Evolutionary conservation across 257 asterid genomes (phyloP).

Genomic region (Datura wrightii): DNA sequence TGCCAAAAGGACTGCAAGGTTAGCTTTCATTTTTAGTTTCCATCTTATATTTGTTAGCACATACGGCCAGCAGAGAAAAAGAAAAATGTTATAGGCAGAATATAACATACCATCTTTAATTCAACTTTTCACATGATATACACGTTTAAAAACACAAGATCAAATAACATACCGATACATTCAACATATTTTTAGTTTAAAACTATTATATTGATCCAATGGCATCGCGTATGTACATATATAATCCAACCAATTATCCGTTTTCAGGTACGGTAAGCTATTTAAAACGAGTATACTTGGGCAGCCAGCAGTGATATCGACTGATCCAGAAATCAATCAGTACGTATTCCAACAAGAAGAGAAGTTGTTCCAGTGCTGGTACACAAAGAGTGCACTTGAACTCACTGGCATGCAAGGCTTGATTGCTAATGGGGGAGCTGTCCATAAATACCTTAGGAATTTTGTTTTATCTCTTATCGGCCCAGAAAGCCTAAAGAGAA

Average conservation of each 20-base stretch:
- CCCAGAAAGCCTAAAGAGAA: slow-evolving; percentile 7
- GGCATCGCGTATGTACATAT: no score
- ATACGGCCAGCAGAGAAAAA: no score
- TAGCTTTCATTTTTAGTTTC: no score
- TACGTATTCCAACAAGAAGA: slow-evolving; percentile 30
- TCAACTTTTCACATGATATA: no score
- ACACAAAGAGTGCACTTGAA: slow-evolving; percentile 4
- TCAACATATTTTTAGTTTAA: no score
- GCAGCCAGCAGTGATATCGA: not conserved
- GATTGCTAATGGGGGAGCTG: not conserved
- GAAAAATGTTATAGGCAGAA: no score
- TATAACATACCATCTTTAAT: no score
- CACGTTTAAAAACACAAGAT: no score
- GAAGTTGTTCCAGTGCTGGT: slow-evolving; percentile 1
- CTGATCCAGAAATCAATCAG: slow-evolving; percentile 23
- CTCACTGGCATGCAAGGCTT: not conserved
- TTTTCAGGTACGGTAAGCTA: slow-evolving; percentile 33
- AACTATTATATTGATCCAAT: no score
- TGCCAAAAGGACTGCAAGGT: slow-evolving; percentile 26
- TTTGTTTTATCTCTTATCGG: not conserved
- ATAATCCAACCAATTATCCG: not conserved
- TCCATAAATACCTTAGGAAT: slow-evolving; percentile 27
- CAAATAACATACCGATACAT: no score
- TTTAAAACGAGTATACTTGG: slow-evolving; percentile 34
- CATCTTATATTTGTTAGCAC: no score